Conservation (phyloP, 2,329 filamentous ascomycete genomes). For the Verticillium alfalfae region DNA sequence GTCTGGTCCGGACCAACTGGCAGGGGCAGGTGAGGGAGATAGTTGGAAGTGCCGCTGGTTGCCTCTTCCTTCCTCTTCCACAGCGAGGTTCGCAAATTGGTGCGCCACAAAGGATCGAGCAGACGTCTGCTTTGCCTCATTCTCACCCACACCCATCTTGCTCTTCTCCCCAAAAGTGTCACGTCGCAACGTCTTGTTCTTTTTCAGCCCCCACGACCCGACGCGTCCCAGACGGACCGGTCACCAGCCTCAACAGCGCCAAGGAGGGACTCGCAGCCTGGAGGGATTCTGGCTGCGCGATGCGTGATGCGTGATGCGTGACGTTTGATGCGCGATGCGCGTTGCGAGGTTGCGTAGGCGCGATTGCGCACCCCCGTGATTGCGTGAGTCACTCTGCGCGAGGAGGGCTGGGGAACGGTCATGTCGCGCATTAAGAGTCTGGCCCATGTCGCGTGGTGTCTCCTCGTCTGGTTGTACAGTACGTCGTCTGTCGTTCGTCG, state of each 20-base stretch:
- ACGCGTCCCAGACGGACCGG: not conserved
- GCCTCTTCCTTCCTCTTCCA: not conserved
- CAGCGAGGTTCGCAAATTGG: not conserved
- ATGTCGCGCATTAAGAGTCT: not conserved
- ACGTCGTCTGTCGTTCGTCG: not conserved
- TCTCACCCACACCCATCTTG: not conserved
- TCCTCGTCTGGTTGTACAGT: not conserved
- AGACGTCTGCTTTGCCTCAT: not conserved
- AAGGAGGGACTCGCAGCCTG: not conserved
- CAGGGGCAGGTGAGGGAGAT: not conserved
- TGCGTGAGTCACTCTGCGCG: not conserved
- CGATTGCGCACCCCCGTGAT: not conserved
- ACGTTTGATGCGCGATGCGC: not conserved
- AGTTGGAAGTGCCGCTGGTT: not conserved
- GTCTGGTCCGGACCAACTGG: not conserved
- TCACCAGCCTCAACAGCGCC: not conserved
- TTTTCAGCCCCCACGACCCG: not conserved
- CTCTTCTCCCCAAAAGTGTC: not conserved
- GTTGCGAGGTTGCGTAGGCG: not conserved
- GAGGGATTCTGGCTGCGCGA: not conserved
- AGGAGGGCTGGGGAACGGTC: not conserved
- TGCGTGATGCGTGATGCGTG: not conserved
- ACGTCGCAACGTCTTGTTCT: not conserved
- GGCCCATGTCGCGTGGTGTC: not conserved
- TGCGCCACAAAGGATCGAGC: not conserved